Evolutionary conservation across 345 rosid genomes (phyloP), one percentile per base, ranked within the genome.

Genomic region (Eucalyptus sp.): DNA sequence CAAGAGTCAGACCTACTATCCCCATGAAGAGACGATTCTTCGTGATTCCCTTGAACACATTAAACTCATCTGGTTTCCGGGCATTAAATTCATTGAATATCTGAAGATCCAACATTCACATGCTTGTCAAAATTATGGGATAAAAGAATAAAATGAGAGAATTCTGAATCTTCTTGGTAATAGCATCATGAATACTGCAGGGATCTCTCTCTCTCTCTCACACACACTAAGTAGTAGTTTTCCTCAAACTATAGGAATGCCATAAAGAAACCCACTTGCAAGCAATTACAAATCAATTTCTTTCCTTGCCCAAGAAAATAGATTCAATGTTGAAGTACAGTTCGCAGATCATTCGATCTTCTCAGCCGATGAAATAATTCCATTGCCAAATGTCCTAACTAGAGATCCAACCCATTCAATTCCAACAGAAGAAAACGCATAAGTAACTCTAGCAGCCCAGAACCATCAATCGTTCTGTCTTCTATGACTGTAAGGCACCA

Each of bases 51-150:
- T 50, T 88, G 89, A 97, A 97, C 66, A 96, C 95, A 90, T 98
- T 97, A 16, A 91, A 83, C 91, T 97, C 96, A 91, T 98, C 99
- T 86, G 99, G 99, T 89, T 98, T 97, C 88, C 99, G 94, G 87
- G 99, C 98, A 89, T 98, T 97, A 90, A 98, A 96, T 91, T 98
- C 99, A 86, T 98, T 98, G 89, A 97, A 98, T 51, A 97, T 92
- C 99, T 98, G 93, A 86, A 88, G 79, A 86, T 13, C 50, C 90
- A 85, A 88, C 7, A 79, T 33, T 87, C 15, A 56, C 58, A 80
- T 27, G 18, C 58, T 43, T 44, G 56, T 87, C 88, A 87, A 86
- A 58, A 33, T 52, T 52, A 37, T 33, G 58, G 25, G 10, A 20
- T 58, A 16, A 52, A 44, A 33, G 48, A 20, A 41, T 24, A 11